phyloP scores from a whole-genome alignment of 2,329 filamentous ascomycete genomes.

The Fusarium albosuccineum region DNA sequence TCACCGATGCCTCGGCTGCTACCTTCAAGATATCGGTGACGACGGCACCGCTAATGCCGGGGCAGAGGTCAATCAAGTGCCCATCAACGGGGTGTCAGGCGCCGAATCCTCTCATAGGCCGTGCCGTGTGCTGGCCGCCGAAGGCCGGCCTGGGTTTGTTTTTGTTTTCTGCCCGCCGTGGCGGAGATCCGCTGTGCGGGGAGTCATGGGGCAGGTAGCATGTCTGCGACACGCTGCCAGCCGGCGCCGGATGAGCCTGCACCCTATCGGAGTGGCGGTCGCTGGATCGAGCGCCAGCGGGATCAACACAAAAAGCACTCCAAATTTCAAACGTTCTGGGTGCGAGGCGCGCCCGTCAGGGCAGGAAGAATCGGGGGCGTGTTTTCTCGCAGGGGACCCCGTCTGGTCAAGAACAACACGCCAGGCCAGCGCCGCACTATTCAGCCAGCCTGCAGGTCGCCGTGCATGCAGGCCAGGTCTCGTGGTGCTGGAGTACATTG shows the following conservation, averaged over 20 bases:
- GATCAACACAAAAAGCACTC: conserved; percentile 21
- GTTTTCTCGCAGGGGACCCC: conserved; percentile 41
- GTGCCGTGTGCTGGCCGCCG: conserved; percentile 21
- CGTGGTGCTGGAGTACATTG: conserved; percentile 43
- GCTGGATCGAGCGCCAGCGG: conserved; percentile 27
- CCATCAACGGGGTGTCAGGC: conserved; percentile 17
- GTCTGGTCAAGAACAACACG: conserved; percentile 35
- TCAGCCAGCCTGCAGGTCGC: conserved; percentile 47
- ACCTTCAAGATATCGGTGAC: conserved; percentile 11
- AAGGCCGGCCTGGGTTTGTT: conserved; percentile 23
- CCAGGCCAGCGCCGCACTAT: conserved; percentile 42
- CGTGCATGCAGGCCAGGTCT: conserved; percentile 50
- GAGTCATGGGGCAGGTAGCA: conserved; percentile 21
- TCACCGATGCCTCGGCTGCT: conserved; percentile 22
- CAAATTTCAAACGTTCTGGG: conserved; percentile 4
- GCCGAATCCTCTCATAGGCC: conserved; percentile 24
- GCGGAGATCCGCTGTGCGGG: conserved; percentile 30
- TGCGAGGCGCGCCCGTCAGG: conserved; percentile 15
- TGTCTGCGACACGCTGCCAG: conserved; percentile 21
- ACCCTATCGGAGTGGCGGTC: conserved; percentile 31
- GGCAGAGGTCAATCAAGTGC: conserved; percentile 14
- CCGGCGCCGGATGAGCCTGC: conserved; percentile 32
- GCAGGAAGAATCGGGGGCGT: conserved; percentile 27
- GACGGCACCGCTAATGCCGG: conserved; percentile 15
- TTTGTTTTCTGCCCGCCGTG: conserved; percentile 25